phyloP scores from a whole-genome alignment of 257 asterid genomes.

The Plectranthus barbatus region DNA sequence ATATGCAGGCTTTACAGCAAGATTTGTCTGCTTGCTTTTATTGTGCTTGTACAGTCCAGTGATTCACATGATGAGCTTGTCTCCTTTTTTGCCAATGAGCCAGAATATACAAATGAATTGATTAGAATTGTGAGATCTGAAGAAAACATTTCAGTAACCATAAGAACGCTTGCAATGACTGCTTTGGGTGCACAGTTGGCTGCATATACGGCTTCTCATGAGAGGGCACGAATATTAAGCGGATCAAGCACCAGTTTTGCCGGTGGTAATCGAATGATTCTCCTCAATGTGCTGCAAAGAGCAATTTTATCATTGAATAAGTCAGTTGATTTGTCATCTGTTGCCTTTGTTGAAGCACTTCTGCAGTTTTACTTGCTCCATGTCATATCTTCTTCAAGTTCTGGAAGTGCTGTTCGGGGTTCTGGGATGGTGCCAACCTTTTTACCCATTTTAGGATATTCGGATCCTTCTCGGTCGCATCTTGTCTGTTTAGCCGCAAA shows the following conservation, averaged over 20 bases:
- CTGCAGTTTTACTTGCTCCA: slow-evolving; percentile 83
- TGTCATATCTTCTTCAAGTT: slow-evolving; percentile 89
- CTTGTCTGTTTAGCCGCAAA: slow-evolving; percentile 90
- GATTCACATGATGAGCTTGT: slow-evolving; percentile 94
- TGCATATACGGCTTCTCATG: slow-evolving; percentile 95
- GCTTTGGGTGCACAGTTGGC: slow-evolving; percentile 91
- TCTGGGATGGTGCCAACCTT: slow-evolving; percentile 97
- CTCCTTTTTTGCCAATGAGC: slow-evolving; percentile 87
- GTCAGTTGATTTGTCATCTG: slow-evolving; percentile 71
- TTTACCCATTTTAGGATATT: slow-evolving; percentile 77
- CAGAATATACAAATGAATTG: slow-evolving; percentile 83
- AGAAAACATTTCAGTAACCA: slow-evolving; percentile 65
- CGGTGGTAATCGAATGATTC: slow-evolving; percentile 91
- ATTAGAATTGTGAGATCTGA: slow-evolving; percentile 89
- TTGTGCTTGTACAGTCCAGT: slow-evolving; percentile 89
- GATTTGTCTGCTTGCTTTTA: slow-evolving; percentile 86
- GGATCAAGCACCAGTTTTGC: slow-evolving; percentile 93
- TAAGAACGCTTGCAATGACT: slow-evolving; percentile 83
- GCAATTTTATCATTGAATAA: slow-evolving; percentile 64
- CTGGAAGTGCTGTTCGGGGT: slow-evolving; percentile 91
- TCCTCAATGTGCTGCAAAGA: slow-evolving; percentile 85
- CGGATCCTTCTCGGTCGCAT: slow-evolving; percentile 66
- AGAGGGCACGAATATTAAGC: slow-evolving; percentile 78
- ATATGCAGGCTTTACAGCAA: slow-evolving; percentile 86
- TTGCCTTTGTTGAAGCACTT: slow-evolving; percentile 85